Evolutionary conservation across 2,329 filamentous ascomycete genomes (phyloP), one percentile per base, ranked within the genome.

Genomic region (Pseudogymnoascus sp.): DNA sequence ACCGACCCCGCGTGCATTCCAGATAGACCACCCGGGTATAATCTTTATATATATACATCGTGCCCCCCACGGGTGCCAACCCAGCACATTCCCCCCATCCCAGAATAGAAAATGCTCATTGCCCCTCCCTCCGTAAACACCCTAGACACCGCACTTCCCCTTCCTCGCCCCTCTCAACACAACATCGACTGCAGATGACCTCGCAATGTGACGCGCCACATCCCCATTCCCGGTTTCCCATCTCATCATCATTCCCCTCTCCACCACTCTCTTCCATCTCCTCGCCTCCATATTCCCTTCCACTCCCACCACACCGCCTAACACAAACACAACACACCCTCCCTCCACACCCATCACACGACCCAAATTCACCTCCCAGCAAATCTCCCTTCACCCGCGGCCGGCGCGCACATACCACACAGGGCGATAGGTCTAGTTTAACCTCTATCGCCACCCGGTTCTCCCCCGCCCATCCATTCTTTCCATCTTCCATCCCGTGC

Each of bases 241-340:
- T 38, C 12, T 15, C 33, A 28, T 14, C 43, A 35, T 50, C 60
- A 57, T 59, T 36, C 43, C 28, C 33, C 30, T 57, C 43, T 7
- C n/a, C 20, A 33, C 35, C 59, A 36, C 36, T 28, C 39, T 37
- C 59, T 53, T 62, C 60, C 30, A 58, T 64, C 37, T 30, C 47
- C 43, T 38, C 20, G 8, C 20, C 30, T 30, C 35, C 18, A 43
- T 30, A 38, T 58, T 12, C 30, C 7, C 67, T 64, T 38, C 74
- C 74, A 76, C 78, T 80, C 2, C 82, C 81, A 11, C 80, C 74
- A 66, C 87, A 90, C 65, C 83, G 76, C 25, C 87, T 75, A 47
- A 88, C 81, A 70, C 87, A 90, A n/a, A 90, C 78, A 68, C 82
- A 89, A 70, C 87, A 90, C 0, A 86, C 82, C 41, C 85, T 77